A percentile compares a stretch with the other conserved stretches of the same genome.
These are phyloP conservation scores for Aspergillus clavatus DNA, from an alignment of 2,329 filamentous ascomycete species.

Conservation along the genomic window DNA sequence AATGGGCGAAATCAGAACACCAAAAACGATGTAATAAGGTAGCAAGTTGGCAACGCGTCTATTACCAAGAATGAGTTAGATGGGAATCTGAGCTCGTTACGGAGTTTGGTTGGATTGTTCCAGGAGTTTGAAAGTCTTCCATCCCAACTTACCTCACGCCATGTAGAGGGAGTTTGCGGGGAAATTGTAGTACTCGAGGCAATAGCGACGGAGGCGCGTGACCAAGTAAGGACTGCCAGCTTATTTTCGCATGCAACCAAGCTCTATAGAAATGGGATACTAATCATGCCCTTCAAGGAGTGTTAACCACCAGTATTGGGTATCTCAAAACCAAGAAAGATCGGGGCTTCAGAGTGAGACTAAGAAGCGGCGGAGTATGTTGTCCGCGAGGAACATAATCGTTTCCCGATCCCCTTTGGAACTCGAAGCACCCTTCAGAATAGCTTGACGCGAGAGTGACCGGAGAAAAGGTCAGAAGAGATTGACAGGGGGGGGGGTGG, in stretches of 20 bases:
- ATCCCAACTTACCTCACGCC: constrained; percentile 22
- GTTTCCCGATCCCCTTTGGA: constrained; percentile 24
- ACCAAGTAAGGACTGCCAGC: constrained; percentile 4
- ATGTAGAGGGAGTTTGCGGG: constrained; percentile 23
- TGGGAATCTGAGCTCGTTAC: neutral
- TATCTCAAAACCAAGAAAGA: constrained; percentile 14
- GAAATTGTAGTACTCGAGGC: constrained; percentile 14
- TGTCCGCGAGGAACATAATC: constrained; percentile 26
- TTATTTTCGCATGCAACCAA: constrained; percentile 2
- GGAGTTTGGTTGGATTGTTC: constrained; percentile 13
- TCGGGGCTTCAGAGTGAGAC: constrained; percentile 30
- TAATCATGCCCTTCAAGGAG: constrained; percentile 1
- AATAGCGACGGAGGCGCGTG: constrained; percentile 11
- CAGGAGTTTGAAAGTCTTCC: constrained; percentile 12
- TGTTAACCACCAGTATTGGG: constrained; percentile 14
- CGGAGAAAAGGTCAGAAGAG: neutral
- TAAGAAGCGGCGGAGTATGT: constrained; percentile 33
- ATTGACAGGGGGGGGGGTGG: neutral
- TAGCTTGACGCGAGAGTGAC: constrained; percentile 1
- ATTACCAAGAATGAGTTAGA: neutral
- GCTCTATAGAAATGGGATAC: neutral
- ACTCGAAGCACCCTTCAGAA: constrained; percentile 3
- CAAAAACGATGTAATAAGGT: neutral
- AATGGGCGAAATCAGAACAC: neutral
- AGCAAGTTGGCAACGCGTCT: neutral